Percentiles rank a stretch among this genome's conserved stretches.
Conservation (phyloP, 2,329 filamentous ascomycete species). For the Aspergillus viridinutans region DNA sequence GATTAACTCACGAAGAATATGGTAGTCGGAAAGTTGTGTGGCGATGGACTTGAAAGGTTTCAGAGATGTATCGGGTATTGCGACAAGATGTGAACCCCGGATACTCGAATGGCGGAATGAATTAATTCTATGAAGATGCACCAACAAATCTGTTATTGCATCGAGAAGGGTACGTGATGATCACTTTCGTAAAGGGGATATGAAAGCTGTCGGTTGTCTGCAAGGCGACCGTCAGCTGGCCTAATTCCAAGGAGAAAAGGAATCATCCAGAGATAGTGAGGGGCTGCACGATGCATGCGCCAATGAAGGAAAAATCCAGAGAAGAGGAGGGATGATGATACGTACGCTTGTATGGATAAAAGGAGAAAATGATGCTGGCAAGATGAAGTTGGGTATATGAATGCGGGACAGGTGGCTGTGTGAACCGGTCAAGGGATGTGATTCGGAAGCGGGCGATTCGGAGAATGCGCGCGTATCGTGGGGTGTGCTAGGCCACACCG, state of each 20-base stretch:
- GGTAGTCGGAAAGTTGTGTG: neutral
- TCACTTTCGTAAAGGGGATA: neutral
- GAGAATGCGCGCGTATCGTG: slow-evolving; percentile 18
- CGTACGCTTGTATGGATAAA: neutral
- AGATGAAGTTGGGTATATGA: neutral
- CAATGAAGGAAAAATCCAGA: neutral
- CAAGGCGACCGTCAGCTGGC: neutral
- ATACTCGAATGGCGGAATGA: neutral
- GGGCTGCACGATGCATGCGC: neutral
- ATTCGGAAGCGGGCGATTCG: slow-evolving; percentile 16
- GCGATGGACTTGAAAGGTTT: neutral
- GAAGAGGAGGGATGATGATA: neutral
- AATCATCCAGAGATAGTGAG: neutral
- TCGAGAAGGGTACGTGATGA: neutral
- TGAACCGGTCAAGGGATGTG: neutral
- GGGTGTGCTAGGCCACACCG: slow-evolving; percentile 15
- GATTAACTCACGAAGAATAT: neutral
- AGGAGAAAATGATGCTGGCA: neutral
- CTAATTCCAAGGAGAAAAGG: neutral
- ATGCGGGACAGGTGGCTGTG: neutral
- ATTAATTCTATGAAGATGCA: neutral
- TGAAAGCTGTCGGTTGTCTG: neutral
- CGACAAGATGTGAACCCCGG: neutral
- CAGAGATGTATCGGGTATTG: neutral
- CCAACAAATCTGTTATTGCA: neutral